Conservation (phyloP, 1,284 basidiomycete species). For the Irpex sp. region DNA sequence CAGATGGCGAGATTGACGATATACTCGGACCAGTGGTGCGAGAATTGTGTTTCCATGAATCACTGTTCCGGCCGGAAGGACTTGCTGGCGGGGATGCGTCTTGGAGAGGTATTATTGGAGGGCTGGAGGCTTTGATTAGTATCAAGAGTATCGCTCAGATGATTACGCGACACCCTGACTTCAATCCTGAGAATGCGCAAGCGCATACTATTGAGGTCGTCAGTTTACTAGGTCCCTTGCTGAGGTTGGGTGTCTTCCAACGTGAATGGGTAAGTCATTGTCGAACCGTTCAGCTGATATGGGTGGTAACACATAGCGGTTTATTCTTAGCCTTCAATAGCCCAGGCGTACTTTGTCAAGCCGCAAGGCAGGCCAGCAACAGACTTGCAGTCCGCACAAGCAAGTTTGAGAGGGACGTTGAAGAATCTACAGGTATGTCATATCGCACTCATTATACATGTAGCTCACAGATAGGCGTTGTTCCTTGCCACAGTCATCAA, state of each 20-base stretch:
- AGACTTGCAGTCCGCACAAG: conserved; percentile 81
- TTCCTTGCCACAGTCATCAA: too few relatives aligned
- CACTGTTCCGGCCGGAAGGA: conserved; percentile 58
- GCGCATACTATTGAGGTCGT: conserved; percentile 57
- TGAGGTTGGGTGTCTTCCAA: conserved; percentile 78
- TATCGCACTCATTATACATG: too few relatives aligned
- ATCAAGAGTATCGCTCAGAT: conserved; percentile 81
- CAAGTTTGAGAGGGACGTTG: conserved; percentile 76
- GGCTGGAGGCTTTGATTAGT: conserved; percentile 75
- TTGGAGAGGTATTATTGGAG: conserved; percentile 86
- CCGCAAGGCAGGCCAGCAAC: conserved; percentile 67
- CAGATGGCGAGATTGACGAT: conserved; percentile 34
- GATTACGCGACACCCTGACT: conserved; percentile 68
- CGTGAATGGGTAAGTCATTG: conserved; percentile 87
- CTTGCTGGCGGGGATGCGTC: conserved; percentile 61
- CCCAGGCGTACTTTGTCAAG: conserved; percentile 79
- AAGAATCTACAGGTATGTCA: conserved; percentile 74
- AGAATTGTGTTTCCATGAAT: conserved; percentile 55
- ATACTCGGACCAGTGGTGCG: conserved; percentile 49
- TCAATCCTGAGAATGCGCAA: conserved; percentile 58
- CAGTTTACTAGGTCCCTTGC: conserved; percentile 76
- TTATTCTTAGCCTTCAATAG: too few relatives aligned
- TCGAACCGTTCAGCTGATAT: too few relatives aligned
- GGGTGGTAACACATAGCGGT: too few relatives aligned
- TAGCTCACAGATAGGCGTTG: too few relatives aligned